Percentiles rank a stretch among this genome's conserved stretches.
phyloP scores from a whole-genome alignment of 257 asterid genomes.

The Przewalskia tangutica region DNA sequence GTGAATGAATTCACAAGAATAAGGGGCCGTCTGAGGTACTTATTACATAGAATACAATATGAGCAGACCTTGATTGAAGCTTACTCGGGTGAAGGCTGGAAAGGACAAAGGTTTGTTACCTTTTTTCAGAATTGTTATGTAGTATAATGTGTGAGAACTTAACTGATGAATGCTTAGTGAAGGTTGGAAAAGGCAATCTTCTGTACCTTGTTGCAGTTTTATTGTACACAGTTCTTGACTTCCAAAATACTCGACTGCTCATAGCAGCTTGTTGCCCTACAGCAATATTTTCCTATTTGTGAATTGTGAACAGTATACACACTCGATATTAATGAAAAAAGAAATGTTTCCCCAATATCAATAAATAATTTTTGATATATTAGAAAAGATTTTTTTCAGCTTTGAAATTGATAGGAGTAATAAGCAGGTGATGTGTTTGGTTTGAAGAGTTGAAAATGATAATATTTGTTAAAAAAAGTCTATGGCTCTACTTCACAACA shows the following conservation, averaged over 20 bases:
- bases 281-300: background rate
- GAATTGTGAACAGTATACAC: background rate
- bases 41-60: constrained; percentile 64
- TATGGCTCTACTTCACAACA: background rate
- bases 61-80: constrained; percentile 90
- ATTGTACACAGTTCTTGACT: background rate
- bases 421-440: too few relatives aligned
- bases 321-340: background rate
- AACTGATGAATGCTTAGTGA: background rate
- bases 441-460: too few relatives aligned
- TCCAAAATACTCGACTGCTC: background rate
- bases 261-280: background rate
- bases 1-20: constrained; percentile 63
- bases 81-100: constrained; percentile 98
- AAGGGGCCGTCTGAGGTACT: constrained; percentile 59
- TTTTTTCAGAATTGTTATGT: background rate
- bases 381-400: too few relatives aligned
- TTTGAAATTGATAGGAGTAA: too few relatives aligned
- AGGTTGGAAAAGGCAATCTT: background rate
- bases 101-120: constrained; percentile 74
- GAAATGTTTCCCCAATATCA: background rate
- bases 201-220: background rate
- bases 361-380: background rate
- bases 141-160: background rate
- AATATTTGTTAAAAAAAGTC: too few relatives aligned